Evolutionary conservation across 2,329 filamentous ascomycete species (phyloP), one percentile per base, ranked within the genome.

Genomic region (Ceratocystis variospora): DNA sequence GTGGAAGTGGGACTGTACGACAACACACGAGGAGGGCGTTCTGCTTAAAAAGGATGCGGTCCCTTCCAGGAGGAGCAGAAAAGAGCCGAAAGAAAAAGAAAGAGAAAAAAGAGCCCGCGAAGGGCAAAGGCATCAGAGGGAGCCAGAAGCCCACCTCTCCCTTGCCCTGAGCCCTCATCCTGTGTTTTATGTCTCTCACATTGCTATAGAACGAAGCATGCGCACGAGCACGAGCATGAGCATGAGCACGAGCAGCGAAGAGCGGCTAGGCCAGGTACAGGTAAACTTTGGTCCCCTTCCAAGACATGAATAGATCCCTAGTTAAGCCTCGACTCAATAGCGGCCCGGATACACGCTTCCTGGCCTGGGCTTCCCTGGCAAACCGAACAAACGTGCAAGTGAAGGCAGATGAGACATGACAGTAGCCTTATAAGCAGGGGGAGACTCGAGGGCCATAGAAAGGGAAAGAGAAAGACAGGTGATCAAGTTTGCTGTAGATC

Each of bases 381-480:
- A 57, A n/a, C 15, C 3, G 5, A n/a, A 10, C 53, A 57, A 57
- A 31, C 22, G 28, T 57, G 53, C 53, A 57, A 37, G 55, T 59
- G 55, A 59, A 37, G 55, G 55, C 33, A 8, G 55, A 59, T 59
- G 55, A 59, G 55, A 59, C 55, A 59, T 53, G 55, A n/a, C 28
- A 59, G 6, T 37, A n/a, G 55, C 28, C 55, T 59, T 59, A 19
- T 7, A 33, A 59, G 55, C 17, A 59, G 22, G 55, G 48, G n/a
- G n/a, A 19, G 55, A 37, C 55, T 59, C 55, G 55, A 59, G 55
- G 55, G 37, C 22, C 33, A n/a, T 8, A 59, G 28, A 59, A 59
- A 59, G 55, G 55, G 55, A 28, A 59, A 59, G 8, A 10, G 28
- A 6, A 59, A 59, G 8, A n/a, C 15, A 28, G 55, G 19, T 25